Conservation (phyloP, 768 basidiomycete species). For the Pleurotus djamor region DNA sequence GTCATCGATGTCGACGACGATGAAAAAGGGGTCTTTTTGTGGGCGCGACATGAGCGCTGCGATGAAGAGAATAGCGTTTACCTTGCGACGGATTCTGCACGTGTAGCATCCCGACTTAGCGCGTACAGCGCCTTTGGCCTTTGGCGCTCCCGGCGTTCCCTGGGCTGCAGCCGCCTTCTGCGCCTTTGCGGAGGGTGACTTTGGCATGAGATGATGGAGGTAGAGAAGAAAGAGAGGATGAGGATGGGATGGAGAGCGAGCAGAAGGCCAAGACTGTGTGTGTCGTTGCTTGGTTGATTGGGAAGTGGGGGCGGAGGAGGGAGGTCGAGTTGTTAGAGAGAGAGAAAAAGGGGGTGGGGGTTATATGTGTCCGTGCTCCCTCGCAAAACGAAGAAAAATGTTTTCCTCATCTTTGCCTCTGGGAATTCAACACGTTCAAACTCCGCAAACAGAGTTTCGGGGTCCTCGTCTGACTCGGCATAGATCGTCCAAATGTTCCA, state of each 20-base stretch:
- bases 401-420: too few relatives aligned
- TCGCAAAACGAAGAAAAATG: too few relatives aligned
- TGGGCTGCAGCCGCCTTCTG: slow-evolving; percentile 35
- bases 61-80: slow-evolving; percentile 21
- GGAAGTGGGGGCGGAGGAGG: neutral
- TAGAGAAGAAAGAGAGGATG: slow-evolving; percentile 8
- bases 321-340: neutral
- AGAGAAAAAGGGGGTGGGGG: neutral
- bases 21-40: slow-evolving; percentile 7
- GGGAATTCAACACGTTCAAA: neutral
- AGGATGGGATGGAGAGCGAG: slow-evolving; percentile 12
- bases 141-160: slow-evolving; percentile 48
- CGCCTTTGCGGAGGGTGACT: slow-evolving; percentile 29
- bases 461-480: neutral
- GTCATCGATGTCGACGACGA: slow-evolving; percentile 9
- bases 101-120: slow-evolving; percentile 91
- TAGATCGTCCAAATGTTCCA: neutral
- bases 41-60: slow-evolving; percentile 7
- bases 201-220: slow-evolving; percentile 38
- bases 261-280: neutral
- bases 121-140: slow-evolving; percentile 78
- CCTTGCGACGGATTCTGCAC: slow-evolving; percentile 85
- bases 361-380: too few relatives aligned
- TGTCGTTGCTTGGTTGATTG: neutral
- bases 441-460: neutral